Evolutionary conservation across 495 filamentous ascomycete species (phyloP).

Genomic region (Penicillium maclennaniae): DNA sequence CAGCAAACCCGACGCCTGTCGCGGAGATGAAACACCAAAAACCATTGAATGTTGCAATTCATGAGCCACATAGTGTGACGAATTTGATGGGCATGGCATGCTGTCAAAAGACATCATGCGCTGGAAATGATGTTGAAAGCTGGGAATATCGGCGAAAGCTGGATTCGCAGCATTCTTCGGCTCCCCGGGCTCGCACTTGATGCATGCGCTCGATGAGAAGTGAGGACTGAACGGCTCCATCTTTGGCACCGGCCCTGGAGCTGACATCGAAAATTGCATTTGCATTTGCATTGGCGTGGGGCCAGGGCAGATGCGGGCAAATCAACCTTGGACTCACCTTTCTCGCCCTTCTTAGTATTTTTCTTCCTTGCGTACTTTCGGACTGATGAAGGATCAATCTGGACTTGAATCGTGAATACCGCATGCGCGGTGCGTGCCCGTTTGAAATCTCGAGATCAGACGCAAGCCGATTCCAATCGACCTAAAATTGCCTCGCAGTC

Average conservation of each 20-base stretch:
- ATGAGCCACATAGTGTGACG: background rate
- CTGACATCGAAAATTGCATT: background rate
- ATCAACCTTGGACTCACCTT: background rate
- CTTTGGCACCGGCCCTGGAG: background rate
- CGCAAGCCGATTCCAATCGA: constrained; percentile 72
- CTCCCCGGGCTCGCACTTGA: constrained; percentile 10
- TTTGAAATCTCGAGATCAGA: constrained; percentile 63
- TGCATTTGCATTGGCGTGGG: background rate
- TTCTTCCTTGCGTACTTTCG: constrained; percentile 13
- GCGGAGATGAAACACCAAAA: background rate
- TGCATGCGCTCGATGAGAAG: constrained; percentile 1
- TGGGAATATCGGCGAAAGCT: background rate
- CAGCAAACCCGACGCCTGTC: background rate
- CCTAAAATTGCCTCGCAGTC: constrained; percentile 34
- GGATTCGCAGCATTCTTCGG: background rate
- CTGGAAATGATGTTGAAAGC: background rate
- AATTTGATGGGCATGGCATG: background rate
- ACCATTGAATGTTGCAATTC: background rate
- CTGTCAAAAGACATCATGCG: background rate
- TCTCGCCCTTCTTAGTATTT: constrained; percentile 14
- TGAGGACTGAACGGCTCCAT: background rate
- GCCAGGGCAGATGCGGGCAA: background rate
- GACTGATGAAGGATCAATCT: constrained; percentile 50
- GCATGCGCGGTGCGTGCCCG: constrained; percentile 79
- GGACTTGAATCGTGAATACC: constrained; percentile 63